Evolutionary conservation across 108 stramenopile genomes (phyloP).

Genomic region (Skeletonema tropicum): DNA sequence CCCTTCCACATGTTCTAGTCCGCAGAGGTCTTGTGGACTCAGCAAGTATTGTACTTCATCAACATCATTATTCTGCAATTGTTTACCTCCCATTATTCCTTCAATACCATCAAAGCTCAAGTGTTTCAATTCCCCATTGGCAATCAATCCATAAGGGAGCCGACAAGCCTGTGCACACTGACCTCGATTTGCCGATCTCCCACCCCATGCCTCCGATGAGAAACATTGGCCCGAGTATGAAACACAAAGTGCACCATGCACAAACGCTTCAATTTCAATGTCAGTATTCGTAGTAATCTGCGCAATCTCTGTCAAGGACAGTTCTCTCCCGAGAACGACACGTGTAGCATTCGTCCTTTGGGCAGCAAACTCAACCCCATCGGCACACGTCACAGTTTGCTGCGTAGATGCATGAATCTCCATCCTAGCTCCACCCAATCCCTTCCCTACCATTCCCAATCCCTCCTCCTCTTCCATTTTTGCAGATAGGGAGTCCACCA

Average conservation of each 20-base stretch:
- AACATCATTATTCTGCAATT: background rate
- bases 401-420: slow-evolving; percentile 79
- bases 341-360: slow-evolving; percentile 51
- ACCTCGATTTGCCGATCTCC: slow-evolving; percentile 73
- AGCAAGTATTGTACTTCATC: slow-evolving; percentile 65
- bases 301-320: slow-evolving; percentile 60
- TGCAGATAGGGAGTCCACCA: slow-evolving; percentile 25
- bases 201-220: slow-evolving; percentile 74
- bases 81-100: slow-evolving; percentile 31
- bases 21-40: slow-evolving; percentile 82
- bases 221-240: slow-evolving; percentile 79
- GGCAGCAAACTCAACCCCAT: slow-evolving; percentile 64
- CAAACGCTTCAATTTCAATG: slow-evolving; percentile 79
- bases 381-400: slow-evolving; percentile 71
- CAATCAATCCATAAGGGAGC: slow-evolving; percentile 73
- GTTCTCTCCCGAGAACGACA: slow-evolving; percentile 74
- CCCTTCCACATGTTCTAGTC: slow-evolving; percentile 66
- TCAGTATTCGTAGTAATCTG: slow-evolving; percentile 38
- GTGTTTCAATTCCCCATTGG: slow-evolving; percentile 63
- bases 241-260: slow-evolving; percentile 82
- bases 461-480: slow-evolving; percentile 9
- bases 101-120: slow-evolving; percentile 52
- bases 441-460: slow-evolving; percentile 12
- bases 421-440: slow-evolving; percentile 48
- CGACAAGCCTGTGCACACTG: slow-evolving; percentile 88